Evolutionary conservation across 208 protist species (phyloP).

Genomic region (Balamuthia mandrillaris): DNA sequence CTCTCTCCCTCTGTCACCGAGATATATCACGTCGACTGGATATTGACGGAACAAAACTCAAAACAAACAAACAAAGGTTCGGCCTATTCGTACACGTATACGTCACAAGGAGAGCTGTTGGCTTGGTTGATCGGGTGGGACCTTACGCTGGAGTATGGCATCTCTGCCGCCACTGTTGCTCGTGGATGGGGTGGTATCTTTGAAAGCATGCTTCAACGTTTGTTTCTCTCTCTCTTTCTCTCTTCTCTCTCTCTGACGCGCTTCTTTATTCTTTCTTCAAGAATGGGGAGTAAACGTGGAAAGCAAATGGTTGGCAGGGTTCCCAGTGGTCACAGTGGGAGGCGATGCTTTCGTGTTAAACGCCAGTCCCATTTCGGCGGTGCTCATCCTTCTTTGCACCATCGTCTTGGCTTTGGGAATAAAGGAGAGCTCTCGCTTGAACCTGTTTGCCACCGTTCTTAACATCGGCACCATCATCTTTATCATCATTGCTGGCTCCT

Average conservation of each 20-base stretch:
- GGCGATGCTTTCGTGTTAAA: background rate
- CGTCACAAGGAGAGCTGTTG: conserved; percentile 41
- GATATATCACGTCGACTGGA: no score
- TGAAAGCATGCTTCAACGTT: background rate
- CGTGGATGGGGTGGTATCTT: conserved; percentile 52
- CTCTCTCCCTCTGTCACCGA: no score
- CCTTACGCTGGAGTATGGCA: conserved; percentile 55
- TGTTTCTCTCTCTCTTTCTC: background rate
- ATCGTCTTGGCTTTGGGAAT: conserved; percentile 47
- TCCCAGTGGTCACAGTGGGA: background rate
- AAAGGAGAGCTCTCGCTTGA: conserved; percentile 49
- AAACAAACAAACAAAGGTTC: background rate
- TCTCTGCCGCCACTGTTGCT: conserved; percentile 36
- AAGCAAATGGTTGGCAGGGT: no score
- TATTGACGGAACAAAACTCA: no score
- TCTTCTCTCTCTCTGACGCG: background rate
- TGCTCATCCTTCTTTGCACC: conserved; percentile 45
- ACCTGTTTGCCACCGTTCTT: conserved; percentile 44
- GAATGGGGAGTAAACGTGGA: no score
- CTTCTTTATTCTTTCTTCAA: background rate
- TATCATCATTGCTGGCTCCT: conserved; percentile 45
- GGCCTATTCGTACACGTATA: conserved; percentile 55
- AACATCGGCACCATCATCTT: conserved; percentile 56
- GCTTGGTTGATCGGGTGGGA: conserved; percentile 62
- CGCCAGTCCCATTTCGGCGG: background rate